Evolutionary conservation across 2,329 filamentous ascomycete genomes (phyloP).

Genomic region (Graphiopsis chlorocephala): DNA sequence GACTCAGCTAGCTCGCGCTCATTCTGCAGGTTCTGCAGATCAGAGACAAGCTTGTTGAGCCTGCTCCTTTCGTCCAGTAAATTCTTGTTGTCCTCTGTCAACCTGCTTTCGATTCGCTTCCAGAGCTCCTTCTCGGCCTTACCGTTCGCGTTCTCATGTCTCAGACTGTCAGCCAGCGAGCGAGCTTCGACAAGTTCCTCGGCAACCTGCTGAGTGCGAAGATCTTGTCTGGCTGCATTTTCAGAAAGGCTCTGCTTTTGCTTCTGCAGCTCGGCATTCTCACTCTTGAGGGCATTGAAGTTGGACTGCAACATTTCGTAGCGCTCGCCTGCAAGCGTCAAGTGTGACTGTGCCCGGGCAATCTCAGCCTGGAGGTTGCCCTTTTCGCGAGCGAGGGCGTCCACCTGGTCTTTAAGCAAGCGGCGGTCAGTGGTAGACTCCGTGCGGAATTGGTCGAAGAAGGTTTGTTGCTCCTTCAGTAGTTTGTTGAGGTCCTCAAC

Average conservation of each 20-base stretch:
- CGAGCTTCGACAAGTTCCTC: conserved; percentile 89
- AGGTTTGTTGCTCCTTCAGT: conserved; percentile 80
- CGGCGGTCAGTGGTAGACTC: conserved; percentile 79
- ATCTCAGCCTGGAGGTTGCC: conserved; percentile 78
- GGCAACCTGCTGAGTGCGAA: conserved; percentile 84
- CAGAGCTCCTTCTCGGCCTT: conserved; percentile 93
- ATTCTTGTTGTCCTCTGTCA: conserved; percentile 83
- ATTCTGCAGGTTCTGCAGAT: conserved; percentile 84
- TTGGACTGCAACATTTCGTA: conserved; percentile 89
- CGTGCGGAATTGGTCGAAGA: conserved; percentile 86
- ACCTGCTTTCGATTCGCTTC: conserved; percentile 86
- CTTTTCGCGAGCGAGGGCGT: conserved; percentile 78
- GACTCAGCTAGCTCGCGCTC: conserved; percentile 83
- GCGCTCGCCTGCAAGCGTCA: conserved; percentile 76
- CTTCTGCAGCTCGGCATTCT: conserved; percentile 85
- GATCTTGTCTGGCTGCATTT: conserved; percentile 81
- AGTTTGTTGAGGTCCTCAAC: conserved; percentile 72
- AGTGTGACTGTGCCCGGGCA: conserved; percentile 74
- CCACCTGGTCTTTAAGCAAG: conserved; percentile 79
- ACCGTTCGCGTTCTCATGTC: conserved; percentile 85
- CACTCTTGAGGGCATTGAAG: conserved; percentile 75
- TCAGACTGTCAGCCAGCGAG: conserved; percentile 77
- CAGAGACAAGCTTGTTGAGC: conserved; percentile 77
- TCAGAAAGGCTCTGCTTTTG: conserved; percentile 74
- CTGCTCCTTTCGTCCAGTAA: conserved; percentile 80